A percentile compares a stretch with the other conserved stretches of the same genome.
phyloP scores from a whole-genome alignment of 495 filamentous ascomycete genomes.

The Bathelium albidoporum region DNA sequence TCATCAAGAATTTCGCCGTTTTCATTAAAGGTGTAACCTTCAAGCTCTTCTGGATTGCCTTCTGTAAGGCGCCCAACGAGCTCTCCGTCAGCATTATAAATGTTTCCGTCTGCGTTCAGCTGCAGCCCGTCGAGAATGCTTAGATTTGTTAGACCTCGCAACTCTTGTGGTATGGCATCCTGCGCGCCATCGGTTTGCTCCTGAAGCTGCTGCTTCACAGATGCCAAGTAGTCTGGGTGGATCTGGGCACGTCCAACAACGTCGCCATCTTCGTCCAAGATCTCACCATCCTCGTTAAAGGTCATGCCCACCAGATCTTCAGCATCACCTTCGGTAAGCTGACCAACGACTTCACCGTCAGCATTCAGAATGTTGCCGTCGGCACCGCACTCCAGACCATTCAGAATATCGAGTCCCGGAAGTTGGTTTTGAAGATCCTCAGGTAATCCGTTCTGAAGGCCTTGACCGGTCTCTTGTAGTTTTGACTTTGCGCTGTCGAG shows the following conservation, averaged over 20 bases:
- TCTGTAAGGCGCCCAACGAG: conserved; percentile 14
- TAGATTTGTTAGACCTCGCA: conserved; percentile 30
- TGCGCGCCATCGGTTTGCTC: conserved; percentile 28
- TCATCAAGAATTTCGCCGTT: conserved; percentile 52
- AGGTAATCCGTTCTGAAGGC: neutral
- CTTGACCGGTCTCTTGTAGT: neutral
- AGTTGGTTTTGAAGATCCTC: conserved; percentile 32
- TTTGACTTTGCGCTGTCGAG: neutral
- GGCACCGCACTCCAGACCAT: conserved; percentile 28
- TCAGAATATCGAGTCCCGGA: conserved; percentile 29
- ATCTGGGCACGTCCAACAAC: conserved; percentile 34
- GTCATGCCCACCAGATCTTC: conserved; percentile 29
- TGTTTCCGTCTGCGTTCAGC: conserved; percentile 46
- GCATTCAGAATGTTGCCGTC: conserved; percentile 33
- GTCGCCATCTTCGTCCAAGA: conserved; percentile 36
- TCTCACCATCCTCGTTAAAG: conserved; percentile 35
- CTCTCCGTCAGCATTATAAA: conserved; percentile 35
- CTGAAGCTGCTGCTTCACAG: conserved; percentile 26
- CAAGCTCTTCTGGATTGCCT: conserved; percentile 18
- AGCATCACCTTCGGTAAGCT: conserved; percentile 32
- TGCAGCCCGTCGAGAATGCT: conserved; percentile 42
- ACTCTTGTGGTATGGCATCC: conserved; percentile 22
- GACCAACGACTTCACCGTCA: conserved; percentile 34
- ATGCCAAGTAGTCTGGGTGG: conserved; percentile 26
- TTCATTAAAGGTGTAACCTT: conserved; percentile 42